phyloP scores from a whole-genome alignment of 2,329 filamentous ascomycete species.

The Neofusicoccum laricinum region DNA sequence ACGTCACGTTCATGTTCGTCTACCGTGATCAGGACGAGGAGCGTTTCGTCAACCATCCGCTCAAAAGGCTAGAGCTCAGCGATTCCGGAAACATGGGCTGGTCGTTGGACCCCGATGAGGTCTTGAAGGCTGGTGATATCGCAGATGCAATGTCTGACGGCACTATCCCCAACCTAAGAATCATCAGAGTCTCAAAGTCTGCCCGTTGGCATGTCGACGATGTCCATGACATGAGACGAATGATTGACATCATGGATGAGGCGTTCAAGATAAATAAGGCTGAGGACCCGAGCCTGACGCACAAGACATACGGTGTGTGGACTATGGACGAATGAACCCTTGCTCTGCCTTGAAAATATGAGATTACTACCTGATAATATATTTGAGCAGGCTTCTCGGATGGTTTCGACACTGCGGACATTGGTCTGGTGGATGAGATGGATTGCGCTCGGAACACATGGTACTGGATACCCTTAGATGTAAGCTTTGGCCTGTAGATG shows the following conservation, averaged over 20 bases:
- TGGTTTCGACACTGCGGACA: too few relatives aligned
- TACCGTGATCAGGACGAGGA: slow-evolving; percentile 25
- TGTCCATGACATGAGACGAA: neutral
- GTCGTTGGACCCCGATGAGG: slow-evolving; percentile 25
- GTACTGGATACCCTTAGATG: too few relatives aligned
- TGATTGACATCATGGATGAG: neutral
- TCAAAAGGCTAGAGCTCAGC: slow-evolving; percentile 40
- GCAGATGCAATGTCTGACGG: slow-evolving; percentile 39
- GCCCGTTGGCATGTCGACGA: slow-evolving; percentile 10
- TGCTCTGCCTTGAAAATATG: too few relatives aligned
- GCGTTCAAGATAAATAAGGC: neutral
- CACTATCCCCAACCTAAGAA: slow-evolving; percentile 1
- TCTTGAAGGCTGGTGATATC: slow-evolving; percentile 42
- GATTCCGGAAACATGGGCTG: slow-evolving; percentile 31
- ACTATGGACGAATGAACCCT: slow-evolving; percentile 9
- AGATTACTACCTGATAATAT: too few relatives aligned
- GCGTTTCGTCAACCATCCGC: slow-evolving; percentile 27
- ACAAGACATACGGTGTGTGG: slow-evolving; percentile 8
- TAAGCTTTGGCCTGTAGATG: too few relatives aligned
- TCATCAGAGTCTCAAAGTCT: slow-evolving; percentile 1
- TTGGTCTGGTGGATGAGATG: too few relatives aligned
- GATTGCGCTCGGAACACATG: too few relatives aligned
- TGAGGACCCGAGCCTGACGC: neutral
- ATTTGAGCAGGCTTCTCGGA: too few relatives aligned
- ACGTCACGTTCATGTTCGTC: slow-evolving; percentile 35